phyloP scores from a whole-genome alignment of 495 filamentous ascomycete species.

The Jackrogersella multiformis region DNA sequence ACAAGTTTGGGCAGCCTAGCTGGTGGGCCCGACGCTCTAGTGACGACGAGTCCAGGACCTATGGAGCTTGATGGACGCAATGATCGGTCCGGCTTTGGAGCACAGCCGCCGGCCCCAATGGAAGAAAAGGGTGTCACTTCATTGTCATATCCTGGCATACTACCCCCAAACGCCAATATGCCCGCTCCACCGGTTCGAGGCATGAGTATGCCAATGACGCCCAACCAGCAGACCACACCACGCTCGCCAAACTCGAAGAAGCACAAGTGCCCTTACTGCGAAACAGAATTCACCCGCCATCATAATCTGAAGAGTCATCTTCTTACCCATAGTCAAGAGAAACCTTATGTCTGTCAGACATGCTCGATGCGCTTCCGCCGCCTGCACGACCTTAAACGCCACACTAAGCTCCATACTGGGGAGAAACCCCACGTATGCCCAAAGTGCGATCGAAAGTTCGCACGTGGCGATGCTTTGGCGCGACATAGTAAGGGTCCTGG shows the following conservation, averaged over 20 bases:
- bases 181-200: conserved; percentile 63
- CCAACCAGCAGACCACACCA: conserved; percentile 63
- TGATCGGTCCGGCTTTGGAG: conserved; percentile 46
- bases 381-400: conserved; percentile 94
- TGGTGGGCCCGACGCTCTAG: conserved; percentile 44
- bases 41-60: conserved; percentile 53
- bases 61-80: conserved; percentile 56
- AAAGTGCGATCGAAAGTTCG: conserved; percentile 93
- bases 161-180: conserved; percentile 50
- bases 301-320: conserved; percentile 99
- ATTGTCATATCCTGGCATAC: conserved; percentile 56
- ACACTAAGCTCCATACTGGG: conserved; percentile 95
- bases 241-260: conserved; percentile 75
- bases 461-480: conserved; percentile 92
- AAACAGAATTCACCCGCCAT: conserved; percentile 95
- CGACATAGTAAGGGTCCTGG: conserved; percentile 96
- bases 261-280: conserved; percentile 95
- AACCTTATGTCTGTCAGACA: conserved; percentile 89
- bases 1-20: conserved; percentile 50
- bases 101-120: conserved; percentile 57
- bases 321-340: conserved; percentile 97
- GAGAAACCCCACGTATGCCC: conserved; percentile 94
- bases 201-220: conserved; percentile 79
- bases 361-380: conserved; percentile 91
- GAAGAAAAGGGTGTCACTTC: conserved; percentile 59